Conservation (phyloP, 176 grass and related monocot species). For the Oryza nivara region DNA sequence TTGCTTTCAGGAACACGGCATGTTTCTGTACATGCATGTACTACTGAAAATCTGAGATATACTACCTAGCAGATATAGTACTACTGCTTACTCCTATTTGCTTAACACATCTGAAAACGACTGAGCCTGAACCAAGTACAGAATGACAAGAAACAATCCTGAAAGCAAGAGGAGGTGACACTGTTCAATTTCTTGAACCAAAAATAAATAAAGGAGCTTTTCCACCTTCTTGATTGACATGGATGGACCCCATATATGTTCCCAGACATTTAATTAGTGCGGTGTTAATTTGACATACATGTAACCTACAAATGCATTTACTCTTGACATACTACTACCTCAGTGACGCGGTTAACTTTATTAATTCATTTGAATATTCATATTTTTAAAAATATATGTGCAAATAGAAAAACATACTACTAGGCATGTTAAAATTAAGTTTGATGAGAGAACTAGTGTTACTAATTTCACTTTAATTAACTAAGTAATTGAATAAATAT, state of each 20-base stretch:
- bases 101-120: not conserved
- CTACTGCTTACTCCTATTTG: not conserved
- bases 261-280: constrained; percentile 10
- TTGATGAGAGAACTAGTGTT: no score
- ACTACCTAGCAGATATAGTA: not conserved
- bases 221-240: constrained; percentile 16
- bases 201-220: not conserved
- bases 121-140: not conserved
- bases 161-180: not conserved
- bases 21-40: not conserved
- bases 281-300: not conserved
- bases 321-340: not conserved
- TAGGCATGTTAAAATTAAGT: no score
- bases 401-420: no score
- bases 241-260: not conserved
- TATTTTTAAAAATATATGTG: no score
- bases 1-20: not conserved
- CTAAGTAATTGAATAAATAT: no score
- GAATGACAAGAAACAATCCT: constrained; percentile 8
- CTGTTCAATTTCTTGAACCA: not conserved
- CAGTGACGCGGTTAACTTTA: no score
- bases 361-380: no score
- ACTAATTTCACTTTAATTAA: no score
- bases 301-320: not conserved
- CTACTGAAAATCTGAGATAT: not conserved